phyloP scores from a whole-genome alignment of 179 eudicot species.

The Silene noctiflora region DNA sequence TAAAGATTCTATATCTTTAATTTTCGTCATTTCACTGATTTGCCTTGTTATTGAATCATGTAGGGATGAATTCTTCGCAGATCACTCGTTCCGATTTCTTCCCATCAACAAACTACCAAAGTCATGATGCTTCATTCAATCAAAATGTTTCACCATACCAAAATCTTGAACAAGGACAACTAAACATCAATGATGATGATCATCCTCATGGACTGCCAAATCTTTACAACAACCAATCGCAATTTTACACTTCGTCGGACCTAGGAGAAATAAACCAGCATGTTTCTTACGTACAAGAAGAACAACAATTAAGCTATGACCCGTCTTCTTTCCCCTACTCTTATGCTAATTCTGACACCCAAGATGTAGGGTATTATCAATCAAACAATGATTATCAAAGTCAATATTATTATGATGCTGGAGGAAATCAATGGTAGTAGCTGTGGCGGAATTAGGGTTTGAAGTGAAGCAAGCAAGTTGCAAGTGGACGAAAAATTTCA shows the following conservation, averaged over 20 bases:
- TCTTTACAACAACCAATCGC: not conserved
- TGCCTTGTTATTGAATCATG: not conserved
- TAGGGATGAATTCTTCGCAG: not conserved
- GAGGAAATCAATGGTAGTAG: slow-evolving; percentile 15
- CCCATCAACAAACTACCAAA: slow-evolving; percentile 13
- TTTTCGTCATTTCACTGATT: not conserved
- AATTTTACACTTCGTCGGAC: not conserved
- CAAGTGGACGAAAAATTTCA: too few species aligned
- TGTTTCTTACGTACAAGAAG: not conserved
- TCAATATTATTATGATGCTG: slow-evolving; percentile 1
- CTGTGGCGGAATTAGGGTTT: not conserved
- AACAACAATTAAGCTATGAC: slow-evolving; percentile 14
- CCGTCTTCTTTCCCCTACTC: not conserved
- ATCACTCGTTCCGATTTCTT: not conserved
- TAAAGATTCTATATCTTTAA: too few species aligned
- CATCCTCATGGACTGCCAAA: not conserved
- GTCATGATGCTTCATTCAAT: slow-evolving; percentile 4
- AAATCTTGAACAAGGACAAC: slow-evolving; percentile 7
- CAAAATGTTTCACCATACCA: slow-evolving; percentile 16
- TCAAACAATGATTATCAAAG: slow-evolving; percentile 10
- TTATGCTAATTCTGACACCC: slow-evolving; percentile 3
- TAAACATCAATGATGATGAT: too few species aligned
- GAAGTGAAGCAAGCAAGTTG: not conserved
- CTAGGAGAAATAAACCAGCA: not conserved
- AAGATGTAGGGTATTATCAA: slow-evolving; percentile 13